These are phyloP conservation scores for Verbena officinalis DNA, from an alignment of 257 asterid genomes.

Conservation along the genomic window DNA sequence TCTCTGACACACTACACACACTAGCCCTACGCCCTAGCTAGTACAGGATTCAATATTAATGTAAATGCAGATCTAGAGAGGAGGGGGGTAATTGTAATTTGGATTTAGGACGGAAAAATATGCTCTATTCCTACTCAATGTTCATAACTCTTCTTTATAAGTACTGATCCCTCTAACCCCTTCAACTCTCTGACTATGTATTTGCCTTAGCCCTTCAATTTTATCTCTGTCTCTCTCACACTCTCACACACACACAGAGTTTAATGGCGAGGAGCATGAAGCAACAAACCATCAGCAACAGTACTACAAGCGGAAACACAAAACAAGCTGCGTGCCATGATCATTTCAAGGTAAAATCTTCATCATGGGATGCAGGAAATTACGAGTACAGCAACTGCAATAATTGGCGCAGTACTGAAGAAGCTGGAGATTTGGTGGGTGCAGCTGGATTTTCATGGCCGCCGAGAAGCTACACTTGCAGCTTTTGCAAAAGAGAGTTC, in stretches of 20 bases:
- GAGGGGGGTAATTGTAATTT: no score
- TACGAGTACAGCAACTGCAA: background rate
- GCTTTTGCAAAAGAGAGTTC: constrained; percentile 87
- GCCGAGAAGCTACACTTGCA: constrained; percentile 80
- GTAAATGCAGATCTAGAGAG: no score
- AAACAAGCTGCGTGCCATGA: constrained; percentile 32
- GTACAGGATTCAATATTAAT: no score
- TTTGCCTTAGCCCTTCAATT: background rate
- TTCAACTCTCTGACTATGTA: constrained; percentile 10
- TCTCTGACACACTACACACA: constrained; percentile 29
- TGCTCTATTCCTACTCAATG: background rate
- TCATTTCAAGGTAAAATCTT: constrained; percentile 39
- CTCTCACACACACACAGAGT: no score
- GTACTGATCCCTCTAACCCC: background rate
- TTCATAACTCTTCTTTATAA: background rate
- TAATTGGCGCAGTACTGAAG: background rate
- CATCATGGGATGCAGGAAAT: constrained; percentile 30
- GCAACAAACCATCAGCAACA: constrained; percentile 13
- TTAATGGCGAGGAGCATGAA: constrained; percentile 10
- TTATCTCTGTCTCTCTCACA: no score
- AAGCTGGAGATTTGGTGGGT: constrained; percentile 46
- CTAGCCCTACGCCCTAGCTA: background rate
- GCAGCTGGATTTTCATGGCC: constrained; percentile 84
- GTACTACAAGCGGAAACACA: constrained; percentile 20
- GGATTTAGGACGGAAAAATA: no score